Evolutionary conservation across 495 filamentous ascomycete species (phyloP).

Genomic region (Melanomma pulvis-pyrius): DNA sequence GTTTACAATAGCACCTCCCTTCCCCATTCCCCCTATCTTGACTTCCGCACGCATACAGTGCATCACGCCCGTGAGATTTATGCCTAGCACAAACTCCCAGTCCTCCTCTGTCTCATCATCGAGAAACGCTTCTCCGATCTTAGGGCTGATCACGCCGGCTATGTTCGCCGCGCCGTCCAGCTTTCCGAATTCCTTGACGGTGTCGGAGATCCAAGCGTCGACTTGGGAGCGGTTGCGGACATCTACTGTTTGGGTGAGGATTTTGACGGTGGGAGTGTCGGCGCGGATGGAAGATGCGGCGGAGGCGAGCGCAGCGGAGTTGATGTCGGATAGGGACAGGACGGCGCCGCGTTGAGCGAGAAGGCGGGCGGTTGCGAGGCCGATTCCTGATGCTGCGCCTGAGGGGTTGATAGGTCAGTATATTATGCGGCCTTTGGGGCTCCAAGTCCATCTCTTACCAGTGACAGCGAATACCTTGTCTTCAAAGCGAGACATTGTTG

Average conservation of each 20-base stretch:
- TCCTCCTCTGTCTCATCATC: constrained; percentile 17
- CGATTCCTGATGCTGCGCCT: constrained; percentile 24
- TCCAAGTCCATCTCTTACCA: too few relatives aligned
- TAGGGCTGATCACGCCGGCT: constrained; percentile 18
- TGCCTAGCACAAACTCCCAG: constrained; percentile 22
- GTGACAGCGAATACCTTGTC: too few relatives aligned
- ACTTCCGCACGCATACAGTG: too few relatives aligned
- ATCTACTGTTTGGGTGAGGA: constrained; percentile 7
- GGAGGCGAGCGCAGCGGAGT: not conserved
- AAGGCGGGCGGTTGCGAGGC: constrained; percentile 14
- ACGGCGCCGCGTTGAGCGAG: constrained; percentile 13
- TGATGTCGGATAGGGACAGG: constrained; percentile 14
- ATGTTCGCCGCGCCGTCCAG: constrained; percentile 27
- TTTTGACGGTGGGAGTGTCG: not conserved
- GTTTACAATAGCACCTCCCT: too few relatives aligned
- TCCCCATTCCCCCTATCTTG: too few relatives aligned
- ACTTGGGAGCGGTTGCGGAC: constrained; percentile 17
- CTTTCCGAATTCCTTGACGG: constrained; percentile 15
- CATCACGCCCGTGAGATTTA: constrained; percentile 27
- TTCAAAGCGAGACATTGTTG: too few relatives aligned
- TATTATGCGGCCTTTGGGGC: too few relatives aligned
- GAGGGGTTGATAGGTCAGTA: too few relatives aligned
- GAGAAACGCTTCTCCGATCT: constrained; percentile 1
- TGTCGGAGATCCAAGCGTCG: constrained; percentile 18
- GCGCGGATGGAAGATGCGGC: not conserved